These are phyloP conservation scores for Mucor saturninus DNA, from an alignment of 371 early-diverging fungal genomes.

Conservation along the genomic window DNA sequence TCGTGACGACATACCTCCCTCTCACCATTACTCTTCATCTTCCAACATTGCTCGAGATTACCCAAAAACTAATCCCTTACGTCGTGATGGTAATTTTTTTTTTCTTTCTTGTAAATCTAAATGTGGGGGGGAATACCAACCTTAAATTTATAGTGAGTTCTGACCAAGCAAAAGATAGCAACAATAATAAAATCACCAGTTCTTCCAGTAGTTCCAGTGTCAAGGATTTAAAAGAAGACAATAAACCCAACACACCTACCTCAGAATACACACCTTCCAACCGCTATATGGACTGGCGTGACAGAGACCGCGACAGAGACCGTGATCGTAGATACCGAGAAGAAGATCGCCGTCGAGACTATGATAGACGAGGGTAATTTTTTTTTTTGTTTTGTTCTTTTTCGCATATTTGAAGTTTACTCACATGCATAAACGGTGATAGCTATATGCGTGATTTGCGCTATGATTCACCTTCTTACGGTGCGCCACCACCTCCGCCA, in stretches of 20 bases:
- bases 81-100: constrained; percentile 44
- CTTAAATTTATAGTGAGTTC: constrained; percentile 3
- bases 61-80: constrained; percentile 37
- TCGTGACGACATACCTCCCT: constrained; percentile 42
- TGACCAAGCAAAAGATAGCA: constrained; percentile 14
- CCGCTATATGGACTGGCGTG: constrained; percentile 53
- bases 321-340: constrained; percentile 51
- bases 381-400: too few relatives aligned
- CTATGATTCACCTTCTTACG: constrained; percentile 49
- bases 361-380: constrained; percentile 37
- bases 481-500: constrained; percentile 33
- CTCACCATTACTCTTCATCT: constrained; percentile 41
- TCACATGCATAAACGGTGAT: not conserved
- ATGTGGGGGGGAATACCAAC: not conserved
- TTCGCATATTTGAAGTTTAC: too few relatives aligned
- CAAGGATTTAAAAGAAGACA: constrained; percentile 43
- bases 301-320: constrained; percentile 51
- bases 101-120: not conserved
- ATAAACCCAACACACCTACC: constrained; percentile 21
- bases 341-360: constrained; percentile 55
- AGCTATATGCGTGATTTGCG: constrained; percentile 45
- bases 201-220: constrained; percentile 19
- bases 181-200: constrained; percentile 25
- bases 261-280: constrained; percentile 9
- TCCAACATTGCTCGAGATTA: constrained; percentile 36